A percentile compares a stretch with the other conserved stretches of the same genome.
Evolutionary conservation across 2,329 filamentous ascomycete species (phyloP).

Genomic region (Sporothrix protearum): DNA sequence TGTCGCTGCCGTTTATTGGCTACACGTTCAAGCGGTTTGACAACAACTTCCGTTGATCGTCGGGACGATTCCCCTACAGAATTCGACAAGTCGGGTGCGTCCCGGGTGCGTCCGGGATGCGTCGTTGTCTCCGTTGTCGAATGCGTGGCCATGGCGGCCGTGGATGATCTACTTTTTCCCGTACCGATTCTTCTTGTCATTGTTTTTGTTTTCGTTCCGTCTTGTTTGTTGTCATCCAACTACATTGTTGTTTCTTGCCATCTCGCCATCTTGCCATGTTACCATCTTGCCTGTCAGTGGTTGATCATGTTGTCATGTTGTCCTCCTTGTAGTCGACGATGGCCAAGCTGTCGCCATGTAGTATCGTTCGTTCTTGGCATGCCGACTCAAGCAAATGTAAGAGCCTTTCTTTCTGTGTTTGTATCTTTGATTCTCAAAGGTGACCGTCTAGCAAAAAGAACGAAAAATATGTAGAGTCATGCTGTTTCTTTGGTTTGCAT

Average conservation of each 20-base stretch:
- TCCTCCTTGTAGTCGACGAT: not conserved
- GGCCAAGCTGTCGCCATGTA: not conserved
- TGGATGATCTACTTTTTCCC: not conserved
- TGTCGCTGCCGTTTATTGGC: slow-evolving; percentile 92
- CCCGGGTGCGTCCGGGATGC: too few species aligned
- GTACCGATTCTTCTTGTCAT: not conserved
- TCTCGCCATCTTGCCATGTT: not conserved
- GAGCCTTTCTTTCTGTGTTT: not conserved
- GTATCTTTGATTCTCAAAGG: not conserved
- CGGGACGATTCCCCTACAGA: not conserved
- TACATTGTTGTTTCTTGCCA: not conserved
- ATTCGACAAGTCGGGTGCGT: not conserved
- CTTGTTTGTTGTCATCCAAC: not conserved
- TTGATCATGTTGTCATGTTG: too few species aligned
- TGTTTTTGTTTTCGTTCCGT: not conserved
- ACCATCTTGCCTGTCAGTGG: too few species aligned
- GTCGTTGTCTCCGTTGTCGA: not conserved
- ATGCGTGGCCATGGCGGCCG: not conserved
- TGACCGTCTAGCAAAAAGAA: not conserved
- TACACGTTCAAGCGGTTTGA: slow-evolving; percentile 98
- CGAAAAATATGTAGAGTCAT: not conserved
- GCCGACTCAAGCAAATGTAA: not conserved
- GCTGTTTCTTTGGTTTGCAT: too few species aligned
- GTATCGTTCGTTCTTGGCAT: not conserved
- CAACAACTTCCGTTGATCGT: slow-evolving; percentile 60